A percentile compares a stretch with the other conserved stretches of the same genome.
Evolutionary conservation across 2,329 filamentous ascomycete genomes (phyloP).

Genomic region (Diaporthe vexans): DNA sequence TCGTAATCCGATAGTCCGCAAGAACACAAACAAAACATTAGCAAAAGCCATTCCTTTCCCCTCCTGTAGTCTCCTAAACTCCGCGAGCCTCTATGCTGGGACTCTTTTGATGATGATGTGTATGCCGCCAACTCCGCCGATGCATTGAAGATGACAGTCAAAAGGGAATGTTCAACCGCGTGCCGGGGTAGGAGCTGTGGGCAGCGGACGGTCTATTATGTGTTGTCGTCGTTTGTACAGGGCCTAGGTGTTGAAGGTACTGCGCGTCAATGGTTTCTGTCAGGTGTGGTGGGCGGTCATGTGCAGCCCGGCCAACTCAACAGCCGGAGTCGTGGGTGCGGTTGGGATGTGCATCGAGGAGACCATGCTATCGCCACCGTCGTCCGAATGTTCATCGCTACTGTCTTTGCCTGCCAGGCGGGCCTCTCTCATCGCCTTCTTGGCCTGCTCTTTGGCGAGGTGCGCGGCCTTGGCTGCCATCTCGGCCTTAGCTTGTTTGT

Average conservation of each 20-base stretch:
- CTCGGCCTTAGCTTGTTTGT: constrained; percentile 86
- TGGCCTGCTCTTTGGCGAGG: constrained; percentile 57
- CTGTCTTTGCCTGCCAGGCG: constrained; percentile 59
- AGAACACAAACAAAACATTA: constrained; percentile 11
- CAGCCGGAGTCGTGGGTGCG: constrained; percentile 49
- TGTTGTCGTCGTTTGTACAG: constrained; percentile 40
- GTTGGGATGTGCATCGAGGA: constrained; percentile 60
- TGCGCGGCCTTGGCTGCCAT: constrained; percentile 74
- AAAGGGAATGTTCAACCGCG: constrained; percentile 38
- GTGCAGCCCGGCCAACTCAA: constrained; percentile 40
- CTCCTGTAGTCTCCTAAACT: constrained; percentile 30
- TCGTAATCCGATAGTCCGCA: constrained; percentile 24
- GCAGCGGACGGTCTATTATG: constrained; percentile 38
- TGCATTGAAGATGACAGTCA: constrained; percentile 41
- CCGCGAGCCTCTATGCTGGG: constrained; percentile 37
- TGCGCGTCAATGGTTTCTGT: background rate
- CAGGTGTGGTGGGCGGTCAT: constrained; percentile 16
- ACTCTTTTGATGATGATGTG: constrained; percentile 34
- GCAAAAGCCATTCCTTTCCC: background rate
- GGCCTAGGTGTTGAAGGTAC: constrained; percentile 37
- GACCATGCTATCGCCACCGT: constrained; percentile 61
- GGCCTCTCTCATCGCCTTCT: constrained; percentile 63
- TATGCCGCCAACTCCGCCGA: constrained; percentile 44
- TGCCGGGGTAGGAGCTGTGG: constrained; percentile 24
- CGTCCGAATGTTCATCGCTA: constrained; percentile 57